phyloP scores from a whole-genome alignment of 2,329 filamentous ascomycete genomes.

The Fusarium sp. region DNA sequence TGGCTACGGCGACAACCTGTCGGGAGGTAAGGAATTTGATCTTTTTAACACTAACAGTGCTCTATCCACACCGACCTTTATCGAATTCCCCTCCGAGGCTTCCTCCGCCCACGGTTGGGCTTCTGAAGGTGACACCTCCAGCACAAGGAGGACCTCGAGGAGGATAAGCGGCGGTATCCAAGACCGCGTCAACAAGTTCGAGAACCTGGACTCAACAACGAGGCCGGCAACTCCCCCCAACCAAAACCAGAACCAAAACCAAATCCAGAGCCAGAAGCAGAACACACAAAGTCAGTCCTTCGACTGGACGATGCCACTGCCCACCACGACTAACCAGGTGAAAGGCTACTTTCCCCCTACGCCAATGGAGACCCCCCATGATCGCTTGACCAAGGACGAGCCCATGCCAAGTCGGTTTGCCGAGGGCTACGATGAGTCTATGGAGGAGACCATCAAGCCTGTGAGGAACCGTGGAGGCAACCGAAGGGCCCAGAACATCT shows the following conservation, averaged over 20 bases:
- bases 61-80: constrained; percentile 62
- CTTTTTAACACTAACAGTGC: constrained; percentile 60
- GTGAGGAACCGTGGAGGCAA: constrained; percentile 54
- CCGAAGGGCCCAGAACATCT: constrained; percentile 61
- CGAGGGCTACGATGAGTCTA: constrained; percentile 72
- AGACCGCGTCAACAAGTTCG: constrained; percentile 69
- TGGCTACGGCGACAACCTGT: constrained; percentile 56
- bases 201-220: constrained; percentile 62
- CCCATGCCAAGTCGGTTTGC: constrained; percentile 62
- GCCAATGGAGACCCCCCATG: constrained; percentile 71
- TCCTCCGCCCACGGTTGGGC: constrained; percentile 60
- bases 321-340: constrained; percentile 15
- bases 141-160: constrained; percentile 55
- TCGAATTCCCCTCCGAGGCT: constrained; percentile 62
- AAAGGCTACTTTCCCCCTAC: constrained; percentile 74
- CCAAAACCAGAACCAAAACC: constrained; percentile 60
- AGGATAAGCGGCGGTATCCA: constrained; percentile 71
- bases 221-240: constrained; percentile 72
- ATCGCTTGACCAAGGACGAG: constrained; percentile 57
- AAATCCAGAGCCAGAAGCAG: constrained; percentile 57
- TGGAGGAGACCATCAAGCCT: constrained; percentile 74
- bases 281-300: constrained; percentile 65
- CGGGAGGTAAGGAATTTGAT: constrained; percentile 60
- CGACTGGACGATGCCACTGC: constrained; percentile 11
- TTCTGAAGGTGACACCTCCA: constrained; percentile 60